Percentiles rank a stretch among this genome's conserved stretches.
phyloP scores from a whole-genome alignment of 2,329 filamentous ascomycete genomes.

The Aureobasidium sp. region DNA sequence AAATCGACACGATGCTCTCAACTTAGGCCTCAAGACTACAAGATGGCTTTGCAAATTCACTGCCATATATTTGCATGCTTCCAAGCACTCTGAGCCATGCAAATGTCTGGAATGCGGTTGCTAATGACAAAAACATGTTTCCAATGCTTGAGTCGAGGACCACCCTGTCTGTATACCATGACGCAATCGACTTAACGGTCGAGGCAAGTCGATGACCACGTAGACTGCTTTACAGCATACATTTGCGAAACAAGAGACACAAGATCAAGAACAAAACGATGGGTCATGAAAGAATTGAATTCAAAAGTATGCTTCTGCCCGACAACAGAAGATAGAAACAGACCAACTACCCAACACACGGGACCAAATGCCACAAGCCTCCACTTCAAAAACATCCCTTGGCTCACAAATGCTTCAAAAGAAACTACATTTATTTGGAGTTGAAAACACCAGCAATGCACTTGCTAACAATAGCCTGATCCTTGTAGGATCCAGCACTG shows the following conservation, averaged over 20 bases:
- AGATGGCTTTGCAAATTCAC: not conserved
- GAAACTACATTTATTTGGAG: not conserved
- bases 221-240: too few relatives aligned
- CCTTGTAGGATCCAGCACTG: conserved; percentile 22
- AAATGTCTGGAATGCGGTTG: too few relatives aligned
- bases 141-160: not conserved
- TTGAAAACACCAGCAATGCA: conserved; percentile 27
- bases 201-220: not conserved
- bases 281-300: too few relatives aligned
- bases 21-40: too few relatives aligned
- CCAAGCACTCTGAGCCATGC: not conserved
- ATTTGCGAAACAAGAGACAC: too few relatives aligned
- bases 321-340: too few relatives aligned
- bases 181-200: not conserved
- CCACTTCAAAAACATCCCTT: too few relatives aligned
- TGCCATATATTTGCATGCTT: not conserved
- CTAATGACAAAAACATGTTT: not conserved
- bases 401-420: too few relatives aligned
- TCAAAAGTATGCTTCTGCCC: too few relatives aligned
- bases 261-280: too few relatives aligned
- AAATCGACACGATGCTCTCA: not conserved
- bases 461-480: conserved; percentile 24
- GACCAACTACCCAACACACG: too few relatives aligned
- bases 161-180: conserved; percentile 1
- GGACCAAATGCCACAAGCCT: too few relatives aligned